Percentiles rank a stretch among this genome's conserved stretches.
Conservation (phyloP, 2,329 filamentous ascomycete genomes). For the Exserohilum turcica region DNA sequence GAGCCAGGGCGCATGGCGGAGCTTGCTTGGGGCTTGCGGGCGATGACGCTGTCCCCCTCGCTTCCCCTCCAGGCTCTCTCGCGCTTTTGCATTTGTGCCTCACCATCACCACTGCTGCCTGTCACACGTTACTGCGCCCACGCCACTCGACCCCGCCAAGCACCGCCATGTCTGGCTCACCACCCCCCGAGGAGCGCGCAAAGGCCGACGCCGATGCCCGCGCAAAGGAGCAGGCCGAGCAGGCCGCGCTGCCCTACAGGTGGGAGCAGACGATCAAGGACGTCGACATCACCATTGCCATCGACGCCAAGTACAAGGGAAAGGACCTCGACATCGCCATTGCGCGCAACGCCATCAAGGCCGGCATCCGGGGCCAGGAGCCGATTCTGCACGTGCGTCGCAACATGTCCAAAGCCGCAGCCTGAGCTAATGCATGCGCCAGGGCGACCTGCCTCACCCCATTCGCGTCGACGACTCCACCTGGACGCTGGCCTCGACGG, state of each 20-base stretch:
- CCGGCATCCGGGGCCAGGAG: conserved; percentile 85
- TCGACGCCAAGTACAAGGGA: conserved; percentile 83
- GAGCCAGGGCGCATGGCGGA: conserved; percentile 25
- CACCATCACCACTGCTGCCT: conserved; percentile 12
- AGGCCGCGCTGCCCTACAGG: conserved; percentile 91
- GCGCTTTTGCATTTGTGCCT: conserved; percentile 3
- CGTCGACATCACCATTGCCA: conserved; percentile 75
- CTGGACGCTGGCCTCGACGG: conserved; percentile 81
- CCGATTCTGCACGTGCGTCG: conserved; percentile 75
- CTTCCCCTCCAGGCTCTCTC: conserved; percentile 13
- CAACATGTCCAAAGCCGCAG: background rate
- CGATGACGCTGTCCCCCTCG: conserved; percentile 23
- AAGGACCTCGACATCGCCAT: conserved; percentile 83
- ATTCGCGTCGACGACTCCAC: conserved; percentile 86
- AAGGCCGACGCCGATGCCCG: conserved; percentile 62
- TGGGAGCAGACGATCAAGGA: conserved; percentile 94
- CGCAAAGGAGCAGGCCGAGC: conserved; percentile 81
- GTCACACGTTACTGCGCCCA: no score
- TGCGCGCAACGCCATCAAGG: conserved; percentile 76
- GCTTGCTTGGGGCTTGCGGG: conserved; percentile 12
- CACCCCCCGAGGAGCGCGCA: conserved; percentile 60
- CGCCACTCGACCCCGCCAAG: conserved; percentile 9
- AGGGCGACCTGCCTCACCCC: conserved; percentile 85
- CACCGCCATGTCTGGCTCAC: conserved; percentile 48
- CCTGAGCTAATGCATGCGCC: conserved; percentile 1